These are phyloP conservation scores for Tinospora cordifolia DNA, from an alignment of 164 flowering plant genomes.

Conservation along the genomic window DNA sequence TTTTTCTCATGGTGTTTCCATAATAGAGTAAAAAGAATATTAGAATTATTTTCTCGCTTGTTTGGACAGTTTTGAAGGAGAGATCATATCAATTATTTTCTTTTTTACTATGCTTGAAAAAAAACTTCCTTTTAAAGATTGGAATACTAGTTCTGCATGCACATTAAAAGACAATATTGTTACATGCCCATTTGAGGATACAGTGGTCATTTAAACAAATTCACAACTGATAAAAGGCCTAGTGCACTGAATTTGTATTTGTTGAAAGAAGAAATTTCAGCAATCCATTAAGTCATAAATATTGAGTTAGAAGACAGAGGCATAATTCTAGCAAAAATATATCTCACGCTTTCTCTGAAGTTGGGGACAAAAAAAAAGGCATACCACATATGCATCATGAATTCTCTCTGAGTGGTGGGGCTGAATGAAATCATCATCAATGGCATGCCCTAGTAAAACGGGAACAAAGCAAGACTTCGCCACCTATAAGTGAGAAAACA, in stretches of 20 bases:
- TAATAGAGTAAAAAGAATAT: too few relatives aligned
- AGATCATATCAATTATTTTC: too few relatives aligned
- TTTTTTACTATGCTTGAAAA: too few relatives aligned
- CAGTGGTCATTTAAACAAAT: too few relatives aligned
- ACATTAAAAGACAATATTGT: too few relatives aligned
- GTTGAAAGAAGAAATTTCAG: not conserved
- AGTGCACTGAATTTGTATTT: not conserved
- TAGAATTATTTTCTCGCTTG: too few relatives aligned
- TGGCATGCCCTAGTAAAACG: conserved; percentile 83
- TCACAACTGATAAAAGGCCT: too few relatives aligned
- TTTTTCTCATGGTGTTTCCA: not conserved
- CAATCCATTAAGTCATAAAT: not conserved
- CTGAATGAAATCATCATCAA: conserved; percentile 83
- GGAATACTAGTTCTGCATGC: too few relatives aligned
- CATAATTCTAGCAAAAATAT: not conserved
- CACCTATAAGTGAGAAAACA: conserved; percentile 32
- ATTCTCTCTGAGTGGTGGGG: conserved; percentile 91
- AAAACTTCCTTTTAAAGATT: too few relatives aligned
- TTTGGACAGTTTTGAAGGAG: too few relatives aligned
- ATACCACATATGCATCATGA: conserved; percentile 69
- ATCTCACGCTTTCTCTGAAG: not conserved
- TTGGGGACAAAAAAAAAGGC: not conserved
- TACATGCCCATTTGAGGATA: too few relatives aligned
- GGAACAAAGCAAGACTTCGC: conserved; percentile 85
- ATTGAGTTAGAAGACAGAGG: not conserved